Conservation (phyloP, 352 stramenopile genomes). For the Phytophthora pinifolia region DNA sequence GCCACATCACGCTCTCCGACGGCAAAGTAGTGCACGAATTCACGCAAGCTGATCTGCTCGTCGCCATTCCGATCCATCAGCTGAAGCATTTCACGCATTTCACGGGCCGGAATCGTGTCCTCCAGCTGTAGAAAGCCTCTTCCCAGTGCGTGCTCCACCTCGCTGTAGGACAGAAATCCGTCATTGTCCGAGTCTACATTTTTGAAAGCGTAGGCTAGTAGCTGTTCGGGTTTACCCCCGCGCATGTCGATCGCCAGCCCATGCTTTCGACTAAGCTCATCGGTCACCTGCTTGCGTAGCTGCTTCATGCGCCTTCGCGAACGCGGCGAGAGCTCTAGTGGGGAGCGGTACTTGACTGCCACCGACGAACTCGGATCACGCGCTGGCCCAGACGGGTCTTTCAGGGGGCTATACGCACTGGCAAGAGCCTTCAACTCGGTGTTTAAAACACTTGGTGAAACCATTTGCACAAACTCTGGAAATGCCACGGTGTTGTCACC, state of each 20-base stretch:
- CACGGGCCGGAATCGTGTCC: slow-evolving; percentile 38
- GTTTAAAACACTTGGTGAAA: slow-evolving; percentile 25
- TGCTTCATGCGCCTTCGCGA: slow-evolving; percentile 66
- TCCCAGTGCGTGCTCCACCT: slow-evolving; percentile 62
- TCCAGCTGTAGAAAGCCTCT: slow-evolving; percentile 58
- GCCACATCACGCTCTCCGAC: slow-evolving; percentile 52
- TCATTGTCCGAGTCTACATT: slow-evolving; percentile 79
- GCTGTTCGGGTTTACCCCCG: slow-evolving; percentile 62
- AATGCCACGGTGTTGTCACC: slow-evolving; percentile 75
- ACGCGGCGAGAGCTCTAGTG: slow-evolving; percentile 58
- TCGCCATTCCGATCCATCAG: slow-evolving; percentile 76
- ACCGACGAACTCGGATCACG: slow-evolving; percentile 54
- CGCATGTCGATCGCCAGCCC: slow-evolving; percentile 54
- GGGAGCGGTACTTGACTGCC: slow-evolving; percentile 67
- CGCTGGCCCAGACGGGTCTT: slow-evolving; percentile 19
- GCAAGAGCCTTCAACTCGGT: not conserved
- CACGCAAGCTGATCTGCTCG: slow-evolving; percentile 73
- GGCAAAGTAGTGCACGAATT: slow-evolving; percentile 86
- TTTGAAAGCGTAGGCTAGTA: slow-evolving; percentile 78
- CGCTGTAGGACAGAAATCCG: slow-evolving; percentile 68
- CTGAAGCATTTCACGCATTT: slow-evolving; percentile 75
- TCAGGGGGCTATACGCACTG: slow-evolving; percentile 42
- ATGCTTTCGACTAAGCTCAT: slow-evolving; percentile 59
- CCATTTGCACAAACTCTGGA: slow-evolving; percentile 76
- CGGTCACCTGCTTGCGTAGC: slow-evolving; percentile 57